A percentile compares a stretch with the other conserved stretches of the same genome.
Evolutionary conservation across 148 eudicot genomes (phyloP).

Genomic region (Chenopodium formosanum): DNA sequence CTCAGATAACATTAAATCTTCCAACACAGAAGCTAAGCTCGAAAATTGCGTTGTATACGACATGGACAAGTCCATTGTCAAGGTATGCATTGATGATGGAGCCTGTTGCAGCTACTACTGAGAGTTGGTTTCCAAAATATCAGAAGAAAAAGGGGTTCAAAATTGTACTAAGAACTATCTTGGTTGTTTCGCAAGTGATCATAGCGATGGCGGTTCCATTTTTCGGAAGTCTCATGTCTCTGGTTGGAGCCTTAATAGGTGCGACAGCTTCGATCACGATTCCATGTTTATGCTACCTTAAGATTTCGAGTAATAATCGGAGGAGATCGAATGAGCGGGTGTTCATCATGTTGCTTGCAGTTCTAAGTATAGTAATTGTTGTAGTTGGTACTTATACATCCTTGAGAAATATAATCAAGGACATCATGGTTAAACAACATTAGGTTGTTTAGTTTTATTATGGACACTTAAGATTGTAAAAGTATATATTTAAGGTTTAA

Average conservation of each 20-base stretch:
- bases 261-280: conserved; percentile 49
- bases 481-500: no score
- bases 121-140: conserved; percentile 32
- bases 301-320: conserved; percentile 33
- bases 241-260: conserved; percentile 56
- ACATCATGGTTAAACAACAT: not conserved
- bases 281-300: conserved; percentile 67
- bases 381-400: conserved; percentile 54
- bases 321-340: conserved; percentile 37
- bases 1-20: conserved; percentile 52
- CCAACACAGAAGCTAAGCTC: conserved; percentile 46
- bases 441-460: no score
- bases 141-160: conserved; percentile 26
- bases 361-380: conserved; percentile 35
- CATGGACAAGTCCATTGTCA: conserved; percentile 50
- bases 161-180: conserved; percentile 39
- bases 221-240: conserved; percentile 68
- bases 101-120: conserved; percentile 46
- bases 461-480: no score
- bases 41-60: conserved; percentile 50
- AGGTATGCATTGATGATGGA: conserved; percentile 48
- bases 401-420: conserved; percentile 34
- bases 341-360: conserved; percentile 34
- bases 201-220: conserved; percentile 59
- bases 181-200: conserved; percentile 53